Conservation (phyloP, 2,329 filamentous ascomycete genomes). For the Fusarium luffae region DNA sequence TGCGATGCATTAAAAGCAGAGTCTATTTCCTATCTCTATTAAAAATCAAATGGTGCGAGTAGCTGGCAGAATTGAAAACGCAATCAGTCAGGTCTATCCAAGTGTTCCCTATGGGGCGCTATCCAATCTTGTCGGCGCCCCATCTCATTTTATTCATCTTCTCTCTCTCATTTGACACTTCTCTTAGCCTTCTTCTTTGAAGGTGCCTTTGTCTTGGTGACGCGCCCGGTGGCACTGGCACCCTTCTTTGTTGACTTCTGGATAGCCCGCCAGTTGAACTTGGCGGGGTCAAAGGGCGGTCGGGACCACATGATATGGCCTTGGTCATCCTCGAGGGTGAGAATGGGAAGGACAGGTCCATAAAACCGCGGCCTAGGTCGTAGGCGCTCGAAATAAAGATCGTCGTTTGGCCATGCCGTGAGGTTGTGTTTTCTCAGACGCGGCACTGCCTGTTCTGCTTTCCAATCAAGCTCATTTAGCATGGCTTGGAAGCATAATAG, state of each 20-base stretch:
- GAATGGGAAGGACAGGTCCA: not conserved
- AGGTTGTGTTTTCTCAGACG: not conserved
- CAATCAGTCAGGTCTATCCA: not conserved
- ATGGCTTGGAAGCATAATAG: not conserved
- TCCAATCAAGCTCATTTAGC: not conserved
- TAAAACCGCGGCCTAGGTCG: not conserved
- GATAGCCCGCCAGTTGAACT: not conserved
- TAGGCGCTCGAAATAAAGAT: not conserved
- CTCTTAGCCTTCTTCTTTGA: not conserved
- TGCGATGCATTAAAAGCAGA: not conserved
- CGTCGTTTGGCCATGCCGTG: not conserved
- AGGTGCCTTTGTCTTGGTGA: not conserved
- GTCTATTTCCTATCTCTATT: not conserved
- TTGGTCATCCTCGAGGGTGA: not conserved
- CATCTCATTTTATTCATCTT: not conserved
- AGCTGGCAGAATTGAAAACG: not conserved
- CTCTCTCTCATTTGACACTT: not conserved
- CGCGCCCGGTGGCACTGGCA: not conserved
- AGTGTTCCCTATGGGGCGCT: not conserved
- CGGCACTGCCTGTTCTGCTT: not conserved
- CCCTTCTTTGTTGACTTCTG: not conserved
- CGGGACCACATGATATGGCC: fast-evolving
- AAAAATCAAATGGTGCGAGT: not conserved
- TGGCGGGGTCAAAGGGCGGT: not conserved
- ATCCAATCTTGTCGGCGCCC: not conserved